Evolutionary conservation across 2,329 filamentous ascomycete species (phyloP).

Genomic region (Phyllosticta ampelicida): DNA sequence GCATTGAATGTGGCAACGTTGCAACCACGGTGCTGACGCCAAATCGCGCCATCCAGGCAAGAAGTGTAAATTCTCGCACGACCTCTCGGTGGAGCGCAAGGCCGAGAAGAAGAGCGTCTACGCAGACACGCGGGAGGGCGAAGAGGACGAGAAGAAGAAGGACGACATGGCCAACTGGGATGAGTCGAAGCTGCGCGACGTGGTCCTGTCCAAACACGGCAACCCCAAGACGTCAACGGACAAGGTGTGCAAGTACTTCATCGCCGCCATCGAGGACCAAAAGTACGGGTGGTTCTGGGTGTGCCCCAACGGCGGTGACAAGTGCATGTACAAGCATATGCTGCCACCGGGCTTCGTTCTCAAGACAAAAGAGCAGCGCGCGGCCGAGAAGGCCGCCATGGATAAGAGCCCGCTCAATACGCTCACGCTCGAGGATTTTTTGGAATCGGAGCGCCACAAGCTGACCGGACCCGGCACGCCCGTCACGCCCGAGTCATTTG

Average conservation of each 20-base stretch:
- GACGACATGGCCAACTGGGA: constrained; percentile 97
- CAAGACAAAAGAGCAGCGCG: constrained; percentile 95
- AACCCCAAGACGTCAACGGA: constrained; percentile 93
- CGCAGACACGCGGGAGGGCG: constrained; percentile 65
- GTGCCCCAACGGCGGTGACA: constrained; percentile 91
- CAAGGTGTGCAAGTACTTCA: constrained; percentile 98
- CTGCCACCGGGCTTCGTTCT: constrained; percentile 90
- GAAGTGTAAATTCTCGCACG: constrained; percentile 98
- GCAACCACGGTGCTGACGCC: neutral
- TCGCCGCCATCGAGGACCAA: constrained; percentile 91
- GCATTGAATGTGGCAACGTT: neutral
- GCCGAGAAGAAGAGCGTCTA: constrained; percentile 87
- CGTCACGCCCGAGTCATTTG: constrained; percentile 84
- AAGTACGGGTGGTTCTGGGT: constrained; percentile 99
- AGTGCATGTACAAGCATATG: constrained; percentile 98
- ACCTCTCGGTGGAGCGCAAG: constrained; percentile 80
- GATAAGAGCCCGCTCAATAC: constrained; percentile 94
- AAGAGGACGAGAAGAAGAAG: constrained; percentile 66
- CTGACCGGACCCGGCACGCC: constrained; percentile 84
- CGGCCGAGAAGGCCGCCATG: constrained; percentile 87
- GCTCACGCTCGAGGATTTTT: constrained; percentile 90
- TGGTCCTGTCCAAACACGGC: constrained; percentile 91
- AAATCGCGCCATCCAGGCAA: constrained; percentile 35
- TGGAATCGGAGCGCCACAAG: constrained; percentile 94
- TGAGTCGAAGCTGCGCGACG: constrained; percentile 84